Percentiles rank a stretch among this genome's conserved stretches.
Conservation (phyloP, 176 grass and related monocot species). For the Oryza glaberrima region DNA sequence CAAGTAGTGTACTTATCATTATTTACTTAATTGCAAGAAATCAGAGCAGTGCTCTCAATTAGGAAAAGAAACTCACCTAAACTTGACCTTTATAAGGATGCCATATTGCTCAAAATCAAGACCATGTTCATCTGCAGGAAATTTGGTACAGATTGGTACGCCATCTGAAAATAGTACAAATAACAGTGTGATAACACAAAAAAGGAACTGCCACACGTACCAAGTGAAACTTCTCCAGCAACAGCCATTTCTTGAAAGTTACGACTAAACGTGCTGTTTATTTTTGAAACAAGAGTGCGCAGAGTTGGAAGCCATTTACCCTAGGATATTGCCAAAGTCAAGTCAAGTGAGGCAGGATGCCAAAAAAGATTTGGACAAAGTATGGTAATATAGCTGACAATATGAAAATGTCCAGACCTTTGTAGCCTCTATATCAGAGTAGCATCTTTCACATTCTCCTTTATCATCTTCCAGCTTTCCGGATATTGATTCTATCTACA, state of each 20-base stretch:
- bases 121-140: conserved; percentile 80
- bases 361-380: conserved; percentile 20
- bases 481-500: conserved; percentile 76
- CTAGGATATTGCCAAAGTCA: conserved; percentile 47
- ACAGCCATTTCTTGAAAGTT: conserved; percentile 99
- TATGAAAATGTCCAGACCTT: conserved; percentile 58
- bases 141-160: background rate
- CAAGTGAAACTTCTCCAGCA: conserved; percentile 95
- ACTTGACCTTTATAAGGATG: conserved; percentile 97
- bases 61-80: conserved; percentile 67
- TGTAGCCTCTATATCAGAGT: conserved; percentile 66
- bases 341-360: conserved; percentile 2
- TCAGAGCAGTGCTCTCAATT: conserved; percentile 3
- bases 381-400: background rate
- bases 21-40: conserved; percentile 32
- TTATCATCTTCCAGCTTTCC: conserved; percentile 78
- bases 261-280: conserved; percentile 84
- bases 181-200: background rate
- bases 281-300: conserved; percentile 77
- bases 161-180: conserved; percentile 12
- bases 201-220: conserved; percentile 44
- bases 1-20: background rate
- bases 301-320: conserved; percentile 90
- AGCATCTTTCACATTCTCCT: conserved; percentile 52
- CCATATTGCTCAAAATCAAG: conserved; percentile 86